These are phyloP conservation scores for Fraxinus americana DNA, from an alignment of 257 asterid species.

Conservation along the genomic window DNA sequence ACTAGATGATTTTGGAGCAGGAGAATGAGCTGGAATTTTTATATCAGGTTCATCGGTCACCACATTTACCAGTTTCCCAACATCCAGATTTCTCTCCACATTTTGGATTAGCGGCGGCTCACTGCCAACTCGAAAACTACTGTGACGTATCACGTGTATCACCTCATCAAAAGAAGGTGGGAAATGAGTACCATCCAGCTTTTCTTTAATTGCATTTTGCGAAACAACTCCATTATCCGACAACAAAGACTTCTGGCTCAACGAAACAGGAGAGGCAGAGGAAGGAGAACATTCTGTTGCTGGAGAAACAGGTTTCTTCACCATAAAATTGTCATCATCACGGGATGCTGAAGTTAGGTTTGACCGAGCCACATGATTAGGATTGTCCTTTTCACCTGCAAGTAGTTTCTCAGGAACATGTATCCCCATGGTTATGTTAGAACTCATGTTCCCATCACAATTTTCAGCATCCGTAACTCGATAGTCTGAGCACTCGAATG, in stretches of 20 bases:
- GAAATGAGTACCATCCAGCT: conserved; percentile 35
- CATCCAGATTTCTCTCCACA: conserved; percentile 40
- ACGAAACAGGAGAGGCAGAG: conserved; percentile 34
- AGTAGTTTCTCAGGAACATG: conserved; percentile 26
- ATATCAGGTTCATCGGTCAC: conserved; percentile 52
- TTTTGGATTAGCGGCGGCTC: conserved; percentile 51
- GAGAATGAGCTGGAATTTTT: conserved; percentile 38
- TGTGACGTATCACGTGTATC: conserved; percentile 67
- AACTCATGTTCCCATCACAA: conserved; percentile 37
- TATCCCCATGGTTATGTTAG: conserved; percentile 30
- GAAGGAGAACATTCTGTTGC: conserved; percentile 39
- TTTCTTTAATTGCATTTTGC: conserved; percentile 51
- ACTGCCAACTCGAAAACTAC: conserved; percentile 61
- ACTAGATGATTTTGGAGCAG: conserved; percentile 37
- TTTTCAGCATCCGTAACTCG: conserved; percentile 38
- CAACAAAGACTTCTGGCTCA: conserved; percentile 41
- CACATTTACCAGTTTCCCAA: conserved; percentile 52
- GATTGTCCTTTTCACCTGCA: conserved; percentile 34
- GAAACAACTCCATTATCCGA: conserved; percentile 40
- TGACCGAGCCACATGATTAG: conserved; percentile 22
- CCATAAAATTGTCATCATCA: conserved; percentile 55
- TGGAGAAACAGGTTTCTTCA: conserved; percentile 40
- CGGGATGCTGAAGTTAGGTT: conserved; percentile 36
- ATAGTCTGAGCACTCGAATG: conserved; percentile 33
- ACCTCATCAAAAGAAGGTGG: conserved; percentile 59